phyloP scores from a whole-genome alignment of 2,329 filamentous ascomycete species.

The Ampelomyces quisqualis region DNA sequence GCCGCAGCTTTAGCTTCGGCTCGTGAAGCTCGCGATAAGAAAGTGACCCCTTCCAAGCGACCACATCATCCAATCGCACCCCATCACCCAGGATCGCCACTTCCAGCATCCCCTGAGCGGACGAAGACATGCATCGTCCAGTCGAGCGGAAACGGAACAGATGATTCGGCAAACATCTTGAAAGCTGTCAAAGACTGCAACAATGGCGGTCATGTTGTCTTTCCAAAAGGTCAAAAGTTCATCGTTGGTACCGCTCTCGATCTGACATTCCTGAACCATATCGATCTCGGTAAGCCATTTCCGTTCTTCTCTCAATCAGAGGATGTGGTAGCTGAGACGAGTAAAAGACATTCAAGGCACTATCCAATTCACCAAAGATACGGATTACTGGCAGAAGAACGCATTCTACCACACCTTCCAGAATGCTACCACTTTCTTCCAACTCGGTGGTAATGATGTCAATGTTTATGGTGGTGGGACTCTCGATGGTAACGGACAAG shows the following conservation, averaged over 20 bases:
- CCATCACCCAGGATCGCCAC: conserved; percentile 37
- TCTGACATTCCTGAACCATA: conserved; percentile 62
- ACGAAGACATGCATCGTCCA: conserved; percentile 44
- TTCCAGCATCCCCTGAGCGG: conserved; percentile 39
- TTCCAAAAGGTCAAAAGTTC: conserved; percentile 58
- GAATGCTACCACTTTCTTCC: conserved; percentile 67
- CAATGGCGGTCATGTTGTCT: conserved; percentile 62
- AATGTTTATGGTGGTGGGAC: conserved; percentile 67
- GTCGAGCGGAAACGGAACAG: conserved; percentile 44
- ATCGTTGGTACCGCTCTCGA: conserved; percentile 65
- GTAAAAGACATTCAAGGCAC: conserved; percentile 59
- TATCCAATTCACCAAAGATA: conserved; percentile 65
- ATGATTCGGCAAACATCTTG: conserved; percentile 56
- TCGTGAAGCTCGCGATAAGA: conserved; percentile 13
- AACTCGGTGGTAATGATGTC: conserved; percentile 65
- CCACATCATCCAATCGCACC: conserved; percentile 40
- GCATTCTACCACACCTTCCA: conserved; percentile 66
- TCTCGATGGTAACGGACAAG: conserved; percentile 64
- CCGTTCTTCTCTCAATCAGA: no score
- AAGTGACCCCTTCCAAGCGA: conserved; percentile 25
- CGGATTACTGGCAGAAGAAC: conserved; percentile 67
- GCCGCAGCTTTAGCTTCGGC: conserved; percentile 22
- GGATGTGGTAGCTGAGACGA: no score
- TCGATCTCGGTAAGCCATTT: conserved; percentile 61
- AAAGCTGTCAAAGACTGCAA: conserved; percentile 61